Percentiles rank a stretch among this genome's conserved stretches.
Evolutionary conservation across 176 grass and related monocot genomes (phyloP).

Genomic region (Elymus sibiricus): DNA sequence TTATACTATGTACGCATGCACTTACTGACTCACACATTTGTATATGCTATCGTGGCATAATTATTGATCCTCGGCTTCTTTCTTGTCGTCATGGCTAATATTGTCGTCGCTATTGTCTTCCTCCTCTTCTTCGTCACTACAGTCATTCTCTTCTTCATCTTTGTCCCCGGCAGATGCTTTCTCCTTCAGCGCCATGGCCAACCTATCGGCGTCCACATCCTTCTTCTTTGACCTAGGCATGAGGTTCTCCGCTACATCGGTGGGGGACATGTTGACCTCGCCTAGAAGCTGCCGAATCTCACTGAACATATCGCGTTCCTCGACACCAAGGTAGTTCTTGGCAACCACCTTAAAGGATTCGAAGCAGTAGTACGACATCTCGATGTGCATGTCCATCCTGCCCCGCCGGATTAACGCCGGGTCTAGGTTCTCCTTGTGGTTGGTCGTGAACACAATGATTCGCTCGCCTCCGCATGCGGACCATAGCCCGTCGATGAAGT

Average conservation of each 20-base stretch:
- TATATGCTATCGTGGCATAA: no score
- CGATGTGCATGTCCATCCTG: conserved; percentile 57
- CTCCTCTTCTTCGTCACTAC: not conserved
- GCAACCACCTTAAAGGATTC: conserved; percentile 45
- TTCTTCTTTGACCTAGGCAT: not conserved
- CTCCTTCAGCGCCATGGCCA: not conserved
- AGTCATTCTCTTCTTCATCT: not conserved
- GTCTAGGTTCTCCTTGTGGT: conserved; percentile 27
- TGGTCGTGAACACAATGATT: not conserved
- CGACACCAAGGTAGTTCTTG: conserved; percentile 26
- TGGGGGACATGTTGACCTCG: conserved; percentile 20
- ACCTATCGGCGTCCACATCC: not conserved
- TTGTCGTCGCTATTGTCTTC: not conserved
- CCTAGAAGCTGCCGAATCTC: conserved; percentile 9
- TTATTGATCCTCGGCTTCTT: no score
- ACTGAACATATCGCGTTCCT: not conserved
- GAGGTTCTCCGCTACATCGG: conserved; percentile 30
- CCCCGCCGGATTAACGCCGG: conserved; percentile 33
- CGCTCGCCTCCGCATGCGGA: not conserved
- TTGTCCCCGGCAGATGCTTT: not conserved
- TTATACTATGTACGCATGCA: no score
- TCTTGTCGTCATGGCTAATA: no score
- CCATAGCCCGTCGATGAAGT: not conserved
- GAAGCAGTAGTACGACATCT: conserved; percentile 42
- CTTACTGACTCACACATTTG: no score